Evolutionary conservation across 2,329 filamentous ascomycete genomes (phyloP).

Genomic region (Trichoderma gracile): DNA sequence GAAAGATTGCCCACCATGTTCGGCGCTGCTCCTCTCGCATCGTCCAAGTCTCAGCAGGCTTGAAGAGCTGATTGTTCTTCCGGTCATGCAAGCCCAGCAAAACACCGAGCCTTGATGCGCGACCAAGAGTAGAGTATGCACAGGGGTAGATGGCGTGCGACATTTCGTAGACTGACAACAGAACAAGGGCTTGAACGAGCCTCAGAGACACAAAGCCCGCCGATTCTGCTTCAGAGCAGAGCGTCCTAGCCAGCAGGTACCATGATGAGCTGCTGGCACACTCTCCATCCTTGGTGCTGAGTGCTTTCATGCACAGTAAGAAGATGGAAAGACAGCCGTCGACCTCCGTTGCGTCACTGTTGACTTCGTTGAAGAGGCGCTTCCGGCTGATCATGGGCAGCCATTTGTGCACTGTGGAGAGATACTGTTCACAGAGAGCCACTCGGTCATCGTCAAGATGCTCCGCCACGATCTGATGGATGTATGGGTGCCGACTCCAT

Average conservation of each 20-base stretch:
- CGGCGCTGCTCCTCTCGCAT: constrained; percentile 20
- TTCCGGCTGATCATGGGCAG: constrained; percentile 18
- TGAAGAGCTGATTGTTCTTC: constrained; percentile 18
- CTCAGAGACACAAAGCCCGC: constrained; percentile 12
- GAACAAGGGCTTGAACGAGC: constrained; percentile 5
- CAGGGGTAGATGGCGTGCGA: constrained; percentile 15
- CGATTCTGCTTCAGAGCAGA: constrained; percentile 6
- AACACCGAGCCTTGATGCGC: constrained; percentile 7
- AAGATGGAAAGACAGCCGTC: constrained; percentile 13
- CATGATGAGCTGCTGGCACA: neutral
- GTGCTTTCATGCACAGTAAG: constrained; percentile 7
- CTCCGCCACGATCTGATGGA: neutral
- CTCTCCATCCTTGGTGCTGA: neutral
- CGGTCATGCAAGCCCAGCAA: constrained; percentile 1
- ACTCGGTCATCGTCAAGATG: constrained; percentile 7
- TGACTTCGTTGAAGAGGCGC: constrained; percentile 10
- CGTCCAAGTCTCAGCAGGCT: constrained; percentile 13
- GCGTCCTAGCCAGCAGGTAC: constrained; percentile 2
- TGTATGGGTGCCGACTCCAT: neutral
- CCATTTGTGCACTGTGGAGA: constrained; percentile 18
- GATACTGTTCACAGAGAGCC: constrained; percentile 10
- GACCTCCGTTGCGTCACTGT: neutral
- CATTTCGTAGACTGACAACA: constrained; percentile 7
- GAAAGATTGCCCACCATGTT: constrained; percentile 14
- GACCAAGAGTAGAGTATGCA: constrained; percentile 13